Evolutionary conservation across 352 stramenopile genomes (phyloP).

Genomic region (Globisporangium ultimum): DNA sequence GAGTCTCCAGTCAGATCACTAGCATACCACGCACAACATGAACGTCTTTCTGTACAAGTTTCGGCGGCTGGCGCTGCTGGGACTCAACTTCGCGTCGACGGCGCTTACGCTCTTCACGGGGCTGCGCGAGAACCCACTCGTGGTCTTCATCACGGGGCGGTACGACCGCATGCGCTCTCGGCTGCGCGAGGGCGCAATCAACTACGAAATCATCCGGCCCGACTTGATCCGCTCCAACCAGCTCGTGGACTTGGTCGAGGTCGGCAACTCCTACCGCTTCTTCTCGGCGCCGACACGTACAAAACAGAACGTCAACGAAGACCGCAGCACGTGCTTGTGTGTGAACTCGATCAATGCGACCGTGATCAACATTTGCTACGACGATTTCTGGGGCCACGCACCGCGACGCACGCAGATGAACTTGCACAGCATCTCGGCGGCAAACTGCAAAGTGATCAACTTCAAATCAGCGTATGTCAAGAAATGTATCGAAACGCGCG

Average conservation of each 20-base stretch:
- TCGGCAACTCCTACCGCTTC: conserved; percentile 30
- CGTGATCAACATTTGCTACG: conserved; percentile 26
- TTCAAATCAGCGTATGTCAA: conserved; percentile 30
- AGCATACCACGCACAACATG: background rate
- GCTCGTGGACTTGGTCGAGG: conserved; percentile 8
- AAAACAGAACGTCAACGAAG: conserved; percentile 25
- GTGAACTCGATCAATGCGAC: conserved; percentile 42
- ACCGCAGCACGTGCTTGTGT: conserved; percentile 36
- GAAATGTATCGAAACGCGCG: conserved; percentile 23
- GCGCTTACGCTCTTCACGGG: conserved; percentile 47
- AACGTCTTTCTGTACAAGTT: background rate
- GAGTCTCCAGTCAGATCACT: background rate
- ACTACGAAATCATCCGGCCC: conserved; percentile 7
- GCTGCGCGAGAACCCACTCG: conserved; percentile 49
- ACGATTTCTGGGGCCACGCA: conserved; percentile 39
- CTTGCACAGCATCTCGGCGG: conserved; percentile 41
- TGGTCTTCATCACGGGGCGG: conserved; percentile 33
- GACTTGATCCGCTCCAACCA: background rate
- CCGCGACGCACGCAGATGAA: conserved; percentile 30
- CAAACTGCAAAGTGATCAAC: conserved; percentile 39
- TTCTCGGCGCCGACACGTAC: conserved; percentile 37
- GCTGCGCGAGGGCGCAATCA: conserved; percentile 15
- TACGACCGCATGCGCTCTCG: conserved; percentile 46
- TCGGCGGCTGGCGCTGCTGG: conserved; percentile 16
- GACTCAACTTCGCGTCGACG: conserved; percentile 41